Base-by-base conservation (phyloP, 2,329 filamentous ascomycete genomes). In the Exophiala phaeomuriformis region DNA sequence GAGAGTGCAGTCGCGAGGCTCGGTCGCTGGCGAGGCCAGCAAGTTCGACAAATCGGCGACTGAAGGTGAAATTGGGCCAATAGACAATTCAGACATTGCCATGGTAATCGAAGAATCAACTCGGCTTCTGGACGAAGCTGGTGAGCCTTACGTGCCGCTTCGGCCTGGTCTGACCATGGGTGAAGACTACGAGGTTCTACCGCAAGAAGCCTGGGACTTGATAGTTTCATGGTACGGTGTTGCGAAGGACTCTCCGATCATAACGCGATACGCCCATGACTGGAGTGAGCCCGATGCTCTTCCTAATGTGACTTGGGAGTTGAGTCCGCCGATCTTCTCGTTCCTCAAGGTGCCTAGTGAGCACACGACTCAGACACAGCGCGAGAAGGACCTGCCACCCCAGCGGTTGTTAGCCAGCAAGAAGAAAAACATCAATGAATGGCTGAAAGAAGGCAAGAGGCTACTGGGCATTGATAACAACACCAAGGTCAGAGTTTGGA, bases 41-140 rank as follows among this genome's bases (percentile, higher is more conserved):
- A 77, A 80, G 48, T 73, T 71, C 37, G 73, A 77, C 56, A 86
- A 86, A 58, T 72, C 76, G n/a, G 77, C 78, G 6, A 66, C 75
- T 7, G 78, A 84, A 53, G 81, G 79, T 4, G 78, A 81, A 3
- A 78, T 93, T 52, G 90, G 90, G 1, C 86, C 88, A 0, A 80
- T 97, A 32, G 89, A 96, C 73, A 96, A 96, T 66, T 83, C 86
- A 0, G 86, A 90, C 65, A 83, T 96, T 56, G 82, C 90, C 48
- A 74, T 83, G 55, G 77, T 83, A 58, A 75, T 67, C 30, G 73
- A 75, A 54, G 71, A 70, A 3, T 65, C 66, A 8, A 66, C 63
- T 31, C 61, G 60, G 29, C 69, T 75, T 61, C 69, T 71, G 54
- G 74, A 77, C 54, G 72, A 75, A 61, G 64, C 64, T n/a, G 73